Base-by-base conservation (phyloP, 2,329 filamentous ascomycete species). In the Pestalotiopsis sp. region DNA sequence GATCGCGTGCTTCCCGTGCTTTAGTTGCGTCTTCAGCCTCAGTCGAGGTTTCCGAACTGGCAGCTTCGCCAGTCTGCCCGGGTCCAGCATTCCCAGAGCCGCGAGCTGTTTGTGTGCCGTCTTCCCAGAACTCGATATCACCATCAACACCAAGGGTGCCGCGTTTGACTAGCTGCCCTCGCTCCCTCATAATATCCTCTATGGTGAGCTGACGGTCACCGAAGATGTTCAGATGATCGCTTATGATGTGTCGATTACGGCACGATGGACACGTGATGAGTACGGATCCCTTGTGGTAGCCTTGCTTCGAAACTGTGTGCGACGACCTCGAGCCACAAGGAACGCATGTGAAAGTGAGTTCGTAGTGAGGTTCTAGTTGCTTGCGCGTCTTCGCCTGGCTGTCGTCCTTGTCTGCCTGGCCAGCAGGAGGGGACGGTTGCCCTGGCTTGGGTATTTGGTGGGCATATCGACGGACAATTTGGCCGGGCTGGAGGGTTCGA, bases 61-160 rank as follows among this genome's bases (percentile, higher is more conserved):
- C 25, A 39, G 45, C 49, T 11, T n/a, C 39, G 4, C 25, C 49
- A 17, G 64, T 64, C 27, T 39, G 38, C 17, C 7, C 23, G 17
- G 20, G 17, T 9, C 23, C 27, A 39, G 5, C 9, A 4, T 66
- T 55, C n/a, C 17, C 64, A 20, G 41, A 55, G 11, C 65, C 62
- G 25, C 63, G 68, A 31, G 68, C 41, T 4, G 77, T 83, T n/a
- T 80, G 78, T 2, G 82, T 81, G 17, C 90, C 89, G 72, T 97
- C 93, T 38, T 93, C 91, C 92, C 94, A 97, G 74, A 98, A 96
- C 79, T 98, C 95, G 62, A 98, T 83, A 77, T 97, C 93, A n/a
- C 93, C 94, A 72, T 95, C 91, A 72, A 90, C 88, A 65, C 92
- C 89, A 39, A 95, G 77, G 36, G 87, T 88, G 20, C 93, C 92